These are phyloP conservation scores for Zymoseptoria tritici DNA, from an alignment of 2,329 filamentous ascomycete species.

Conservation along the genomic window DNA sequence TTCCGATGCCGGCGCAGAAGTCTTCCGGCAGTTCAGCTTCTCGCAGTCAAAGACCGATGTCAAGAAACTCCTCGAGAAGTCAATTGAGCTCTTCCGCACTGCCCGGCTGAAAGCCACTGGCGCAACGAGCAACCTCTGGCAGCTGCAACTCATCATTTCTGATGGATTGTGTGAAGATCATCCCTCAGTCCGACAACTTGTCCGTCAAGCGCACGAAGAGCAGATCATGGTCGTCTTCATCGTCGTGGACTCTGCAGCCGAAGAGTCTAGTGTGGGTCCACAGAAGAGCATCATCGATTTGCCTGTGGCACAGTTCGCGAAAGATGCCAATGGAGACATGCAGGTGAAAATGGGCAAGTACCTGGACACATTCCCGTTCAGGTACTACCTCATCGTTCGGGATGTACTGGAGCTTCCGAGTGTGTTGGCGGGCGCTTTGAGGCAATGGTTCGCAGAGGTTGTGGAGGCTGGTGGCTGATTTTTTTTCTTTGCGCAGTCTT, in stretches of 20 bases:
- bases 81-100: conserved; percentile 71
- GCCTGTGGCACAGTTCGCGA: conserved; percentile 75
- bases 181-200: conserved; percentile 69
- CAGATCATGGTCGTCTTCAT: conserved; percentile 98
- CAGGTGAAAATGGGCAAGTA: conserved; percentile 79
- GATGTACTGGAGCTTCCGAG: conserved; percentile 85
- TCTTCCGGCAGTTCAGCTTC: conserved; percentile 80
- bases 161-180: conserved; percentile 92
- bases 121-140: conserved; percentile 71
- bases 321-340: conserved; percentile 55
- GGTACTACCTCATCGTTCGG: conserved; percentile 91
- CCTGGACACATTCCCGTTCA: conserved; percentile 91
- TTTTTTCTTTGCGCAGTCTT: no score
- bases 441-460: conserved; percentile 87
- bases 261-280: conserved; percentile 26
- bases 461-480: conserved; percentile 35
- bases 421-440: conserved; percentile 77
- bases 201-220: conserved; percentile 84
- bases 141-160: conserved; percentile 84
- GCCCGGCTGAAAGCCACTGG: conserved; percentile 56
- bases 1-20: conserved; percentile 70
- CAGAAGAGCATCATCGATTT: conserved; percentile 71
- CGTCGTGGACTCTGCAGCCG: conserved; percentile 64
- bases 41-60: conserved; percentile 82
- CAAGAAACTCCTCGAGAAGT: conserved; percentile 64